Base-by-base conservation (phyloP, 2,329 filamentous ascomycete genomes). In the Monosporascus sp. region DNA sequence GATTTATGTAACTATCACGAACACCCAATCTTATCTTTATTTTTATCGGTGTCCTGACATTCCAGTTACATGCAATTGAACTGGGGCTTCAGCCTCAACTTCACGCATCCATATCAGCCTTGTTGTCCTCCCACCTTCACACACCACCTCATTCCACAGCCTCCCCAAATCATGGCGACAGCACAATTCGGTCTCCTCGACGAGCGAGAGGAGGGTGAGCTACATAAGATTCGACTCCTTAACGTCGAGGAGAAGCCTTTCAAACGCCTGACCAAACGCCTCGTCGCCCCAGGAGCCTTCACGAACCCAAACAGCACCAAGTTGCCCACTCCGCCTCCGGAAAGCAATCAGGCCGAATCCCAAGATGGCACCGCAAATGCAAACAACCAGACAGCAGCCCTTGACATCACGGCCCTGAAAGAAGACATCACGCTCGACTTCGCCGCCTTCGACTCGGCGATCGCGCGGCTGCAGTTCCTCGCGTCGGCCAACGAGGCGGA, bases 161-260 rank as follows among this genome's bases (percentile, higher is more conserved):
- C 43, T 16, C 19, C 11, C 17, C 24, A 27, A 37, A 50, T 6
- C 38, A 69, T 69, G 67, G 62, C 66, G 22, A 52, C 65, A 44
- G 50, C 53, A 50, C 59, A 63, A 49, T 69, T 64, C 41, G 67
- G 65, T 16, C 76, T 92, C 48, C 77, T 95, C 48, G 86, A 91
- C 52, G 87, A 88, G 61, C 79, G 81, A 59, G 87, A 91, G 60
- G 88, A 91, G 73, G 87, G 91, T 69, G 86, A 91, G 59, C 85
- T 97, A 38, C 93, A 97, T 76, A 93, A 92, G 66, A 82, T 82
- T 31, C 90, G 93, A 43, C 87, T 97, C 4, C 82, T 97, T 38
- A 89, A 90, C 59, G 87, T 97, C 56, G 93, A 97, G 76, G 90
- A 96, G 67, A 91, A 91, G 54, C 91, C 91, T 1, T 97, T 96